Base-by-base conservation (phyloP, 2,329 filamentous ascomycete genomes). In the Cyanodermella asteris region DNA sequence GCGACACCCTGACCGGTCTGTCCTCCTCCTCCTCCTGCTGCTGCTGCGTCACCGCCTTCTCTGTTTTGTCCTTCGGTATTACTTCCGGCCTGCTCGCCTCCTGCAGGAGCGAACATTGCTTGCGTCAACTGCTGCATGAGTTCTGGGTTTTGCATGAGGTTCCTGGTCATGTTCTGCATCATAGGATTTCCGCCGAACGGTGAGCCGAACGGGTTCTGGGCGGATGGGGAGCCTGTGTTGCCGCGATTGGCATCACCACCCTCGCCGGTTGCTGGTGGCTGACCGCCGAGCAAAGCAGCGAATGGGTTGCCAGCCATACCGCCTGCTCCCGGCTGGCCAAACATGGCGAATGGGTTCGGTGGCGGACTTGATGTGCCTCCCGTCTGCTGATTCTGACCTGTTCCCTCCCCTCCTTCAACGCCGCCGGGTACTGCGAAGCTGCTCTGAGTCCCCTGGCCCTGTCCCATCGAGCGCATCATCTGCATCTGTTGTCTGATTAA, bases 401-500 rank as follows among this genome's bases (percentile, higher is more conserved):
- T 45, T 18, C 33, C 27, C 20, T 36, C 37, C 16, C 42, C 39
- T 27, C 50, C 57, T 24, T 54, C 55, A 28, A 43, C 47, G 28
- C 59, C 63, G n/a, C 30, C 30, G 29, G 34, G 30, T 13, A 21
- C 13, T 21, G 45, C 42, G 24, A 51, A 49, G 6, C 37, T 24
- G 4, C 54, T n/a, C n/a, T n/a, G n/a, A n/a, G n/a, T n/a, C n/a
- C n/a, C 14, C 8, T 8, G 18, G 18, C 8, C 18, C 18, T 19
- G 18, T 19, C n/a, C n/a, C n/a, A n/a, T n/a, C n/a, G n/a, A 49
- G 31, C 75, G 62, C 43, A 82, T 74, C 68, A 94, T 73, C 32
- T 78, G 69, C 40, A 78, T 66, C 39, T 82, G 78, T 45, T 76
- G 70, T 29, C 80, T 62, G 35, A 97, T 65, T 38, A 80, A 69